Evolutionary conservation across 495 filamentous ascomycete genomes (phyloP).

Genomic region (Astrothelium macrocarpum): DNA sequence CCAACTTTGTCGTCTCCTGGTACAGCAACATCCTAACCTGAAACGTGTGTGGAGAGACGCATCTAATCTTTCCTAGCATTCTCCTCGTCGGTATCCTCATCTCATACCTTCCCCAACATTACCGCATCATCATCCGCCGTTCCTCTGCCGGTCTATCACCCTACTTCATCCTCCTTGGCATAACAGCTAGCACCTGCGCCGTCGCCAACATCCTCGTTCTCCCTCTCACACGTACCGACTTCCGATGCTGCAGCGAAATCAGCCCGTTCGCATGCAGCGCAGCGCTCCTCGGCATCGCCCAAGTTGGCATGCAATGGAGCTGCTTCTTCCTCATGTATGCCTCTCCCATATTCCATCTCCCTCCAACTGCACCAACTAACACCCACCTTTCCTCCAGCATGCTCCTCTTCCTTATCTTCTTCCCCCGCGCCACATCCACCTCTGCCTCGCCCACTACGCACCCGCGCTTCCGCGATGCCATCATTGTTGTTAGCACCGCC

Average conservation of each 20-base stretch:
- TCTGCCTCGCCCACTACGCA: slow-evolving; percentile 31
- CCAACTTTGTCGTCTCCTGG: slow-evolving; percentile 24
- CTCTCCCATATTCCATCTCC: not conserved
- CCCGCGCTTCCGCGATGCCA: slow-evolving; percentile 64
- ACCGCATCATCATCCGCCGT: slow-evolving; percentile 73
- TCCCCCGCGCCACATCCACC: slow-evolving; percentile 30
- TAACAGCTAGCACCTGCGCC: slow-evolving; percentile 74
- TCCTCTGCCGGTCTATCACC: slow-evolving; percentile 95
- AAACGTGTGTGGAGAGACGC: not conserved
- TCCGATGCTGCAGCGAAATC: slow-evolving; percentile 73
- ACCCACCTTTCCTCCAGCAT: slow-evolving; percentile 20
- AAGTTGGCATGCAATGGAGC: slow-evolving; percentile 82
- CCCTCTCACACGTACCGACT: slow-evolving; percentile 63
- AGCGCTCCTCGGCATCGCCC: slow-evolving; percentile 73
- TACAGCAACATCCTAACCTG: slow-evolving; percentile 8
- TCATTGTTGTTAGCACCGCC: slow-evolving; percentile 58
- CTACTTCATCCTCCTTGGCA: slow-evolving; percentile 84
- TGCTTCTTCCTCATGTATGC: slow-evolving; percentile 84
- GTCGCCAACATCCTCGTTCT: slow-evolving; percentile 87
- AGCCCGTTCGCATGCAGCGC: slow-evolving; percentile 75
- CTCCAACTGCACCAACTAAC: not conserved
- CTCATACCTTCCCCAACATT: slow-evolving; percentile 91
- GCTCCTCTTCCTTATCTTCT: slow-evolving; percentile 38
- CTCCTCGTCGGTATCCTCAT: slow-evolving; percentile 84
- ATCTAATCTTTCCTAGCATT: slow-evolving; percentile 46